Evolutionary conservation across 2,329 filamentous ascomycete genomes (phyloP).

Genomic region (Colletotrichum graminicola): DNA sequence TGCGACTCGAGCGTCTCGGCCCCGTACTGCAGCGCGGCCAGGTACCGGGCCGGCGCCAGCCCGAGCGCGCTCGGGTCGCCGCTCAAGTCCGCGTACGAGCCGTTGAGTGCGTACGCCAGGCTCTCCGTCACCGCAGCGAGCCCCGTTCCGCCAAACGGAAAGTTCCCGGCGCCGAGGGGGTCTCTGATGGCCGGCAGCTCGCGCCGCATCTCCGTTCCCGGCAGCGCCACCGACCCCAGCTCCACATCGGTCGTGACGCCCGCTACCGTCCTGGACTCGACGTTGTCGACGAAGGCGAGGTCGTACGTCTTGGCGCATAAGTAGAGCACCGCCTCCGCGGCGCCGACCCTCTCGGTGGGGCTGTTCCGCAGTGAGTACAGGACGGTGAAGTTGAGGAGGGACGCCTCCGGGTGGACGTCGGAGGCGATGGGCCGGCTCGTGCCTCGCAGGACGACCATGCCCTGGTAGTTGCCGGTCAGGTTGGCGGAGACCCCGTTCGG

Average conservation of each 20-base stretch:
- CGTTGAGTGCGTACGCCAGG: conserved; percentile 2
- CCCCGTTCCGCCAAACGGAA: conserved; percentile 1
- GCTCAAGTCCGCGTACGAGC: conserved; percentile 2
- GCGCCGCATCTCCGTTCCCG: neutral
- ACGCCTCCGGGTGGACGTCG: conserved; percentile 1
- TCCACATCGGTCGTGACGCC: conserved; percentile 8
- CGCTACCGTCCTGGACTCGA: conserved; percentile 9
- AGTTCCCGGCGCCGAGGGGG: conserved; percentile 1
- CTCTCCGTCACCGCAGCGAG: neutral
- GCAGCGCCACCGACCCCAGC: conserved; percentile 13
- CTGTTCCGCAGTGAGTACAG: conserved; percentile 4
- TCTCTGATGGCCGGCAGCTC: conserved; percentile 16
- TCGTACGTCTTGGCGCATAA: conserved; percentile 40
- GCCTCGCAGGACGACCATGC: neutral
- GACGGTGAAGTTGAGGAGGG: conserved; percentile 30
- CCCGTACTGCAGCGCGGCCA: neutral
- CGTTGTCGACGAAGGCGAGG: conserved; percentile 20
- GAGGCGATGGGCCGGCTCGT: neutral
- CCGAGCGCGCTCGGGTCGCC: neutral
- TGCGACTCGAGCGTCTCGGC: neutral
- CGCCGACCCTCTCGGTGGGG: neutral
- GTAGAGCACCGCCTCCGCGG: conserved; percentile 39
- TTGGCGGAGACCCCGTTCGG: neutral
- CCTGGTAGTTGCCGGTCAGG: neutral
- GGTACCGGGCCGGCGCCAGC: conserved; percentile 13